Evolutionary conservation across 163 green algal species (phyloP), one percentile per base, ranked within the genome.

Genomic region (Scenedesmus sp.): DNA sequence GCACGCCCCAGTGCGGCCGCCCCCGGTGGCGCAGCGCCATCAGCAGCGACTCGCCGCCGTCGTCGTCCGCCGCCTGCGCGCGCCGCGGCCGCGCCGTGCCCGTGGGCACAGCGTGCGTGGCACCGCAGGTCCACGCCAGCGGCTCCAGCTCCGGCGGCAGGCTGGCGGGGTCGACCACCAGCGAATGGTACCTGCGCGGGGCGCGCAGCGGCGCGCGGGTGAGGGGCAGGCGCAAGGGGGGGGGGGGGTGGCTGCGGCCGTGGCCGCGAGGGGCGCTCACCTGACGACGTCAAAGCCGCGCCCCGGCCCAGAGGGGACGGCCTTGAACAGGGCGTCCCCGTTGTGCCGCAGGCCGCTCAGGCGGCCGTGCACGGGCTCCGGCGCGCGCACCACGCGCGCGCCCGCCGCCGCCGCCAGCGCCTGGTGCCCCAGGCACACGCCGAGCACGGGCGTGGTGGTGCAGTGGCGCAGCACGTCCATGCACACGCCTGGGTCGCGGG

Each of bases 391-490:
- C 3, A 98, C 87, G 0, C 33, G 24, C 3, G 56, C 94, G 0
- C 96, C 96, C 71, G 96, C 80, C 3, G 86, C 90, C n/a, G 87
- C 63, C 11, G 87, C 96, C n/a, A 99, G 82, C 0, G 93, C 91
- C 69, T 98, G 95, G 76, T 98, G 94, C 6, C 96, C 96, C 60
- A 99, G 85, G 85, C 96, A 99, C 20, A 99, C 95, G 10, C 96
- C 96, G 33, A 99, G 90, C 0, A 98, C 86, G 2, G 96, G 96
- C 0, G 96, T 75, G 54, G 88, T 57, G 18, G 14, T 45, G n/a
- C 86, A 83, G 0, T 88, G 57, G 17, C 60, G 50, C 53, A 99
- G 81, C 11, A 98, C 74, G 9, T 88, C 77, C n/a, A 87, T 11
- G 74, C 90, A 97, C 17, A 98, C 80, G 29, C 95, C 93, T 95